Evolutionary conservation across 1,284 basidiomycete genomes (phyloP).

Genomic region (Moniliophthora roreri): DNA sequence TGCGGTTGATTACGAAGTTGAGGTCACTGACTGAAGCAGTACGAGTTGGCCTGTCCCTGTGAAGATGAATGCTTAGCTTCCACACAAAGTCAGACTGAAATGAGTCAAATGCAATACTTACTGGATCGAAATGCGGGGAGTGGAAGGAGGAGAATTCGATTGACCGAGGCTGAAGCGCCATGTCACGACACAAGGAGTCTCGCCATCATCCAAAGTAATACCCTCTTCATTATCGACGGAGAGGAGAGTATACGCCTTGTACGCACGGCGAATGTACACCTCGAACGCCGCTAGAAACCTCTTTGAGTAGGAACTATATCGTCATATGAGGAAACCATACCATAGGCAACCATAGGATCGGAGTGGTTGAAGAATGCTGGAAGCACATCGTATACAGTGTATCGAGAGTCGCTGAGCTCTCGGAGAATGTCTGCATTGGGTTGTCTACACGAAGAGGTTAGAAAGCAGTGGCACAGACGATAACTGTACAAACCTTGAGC

Average conservation of each 20-base stretch:
- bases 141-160: slow-evolving; percentile 81
- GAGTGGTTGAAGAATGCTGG: slow-evolving; percentile 92
- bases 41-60: slow-evolving; percentile 43
- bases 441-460: slow-evolving; percentile 39
- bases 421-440: slow-evolving; percentile 87
- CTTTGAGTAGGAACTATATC: slow-evolving; percentile 10
- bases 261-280: slow-evolving; percentile 94
- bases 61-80: slow-evolving; percentile 19
- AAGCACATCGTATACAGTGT: slow-evolving; percentile 97
- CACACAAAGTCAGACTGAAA: background rate
- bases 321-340: slow-evolving; percentile 42
- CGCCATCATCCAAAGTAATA: slow-evolving; percentile 76
- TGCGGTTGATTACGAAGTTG: slow-evolving; percentile 83
- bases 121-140: slow-evolving; percentile 72
- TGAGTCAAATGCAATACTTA: slow-evolving; percentile 41
- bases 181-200: slow-evolving; percentile 77
- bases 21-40: slow-evolving; percentile 93
- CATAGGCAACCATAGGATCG: slow-evolving; percentile 83
- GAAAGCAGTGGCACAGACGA: background rate
- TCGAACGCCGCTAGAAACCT: slow-evolving; percentile 81
- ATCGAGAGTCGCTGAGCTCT: slow-evolving; percentile 94
- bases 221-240: slow-evolving; percentile 94
- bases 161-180: slow-evolving; percentile 95
- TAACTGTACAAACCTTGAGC: slow-evolving; percentile 47
- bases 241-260: slow-evolving; percentile 91